These are phyloP conservation scores for Dillenia turbinata DNA, from an alignment of 164 flowering plant species.

Conservation along the genomic window DNA sequence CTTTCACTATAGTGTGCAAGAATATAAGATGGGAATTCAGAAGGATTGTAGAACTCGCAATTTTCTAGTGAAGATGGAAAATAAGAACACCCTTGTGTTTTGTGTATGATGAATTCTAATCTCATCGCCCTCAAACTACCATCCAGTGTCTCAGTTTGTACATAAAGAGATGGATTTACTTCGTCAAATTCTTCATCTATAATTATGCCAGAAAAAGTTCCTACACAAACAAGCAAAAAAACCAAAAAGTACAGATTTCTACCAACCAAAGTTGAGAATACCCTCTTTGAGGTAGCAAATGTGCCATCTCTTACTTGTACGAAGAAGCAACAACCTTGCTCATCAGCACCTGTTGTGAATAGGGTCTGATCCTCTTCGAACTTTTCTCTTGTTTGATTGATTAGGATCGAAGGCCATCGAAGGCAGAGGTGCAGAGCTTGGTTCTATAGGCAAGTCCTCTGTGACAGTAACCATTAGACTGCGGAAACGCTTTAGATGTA, in stretches of 20 bases:
- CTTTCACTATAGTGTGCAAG: constrained; percentile 9
- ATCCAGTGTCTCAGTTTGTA: constrained; percentile 21
- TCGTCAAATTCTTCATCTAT: constrained; percentile 15
- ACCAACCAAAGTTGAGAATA: constrained; percentile 25
- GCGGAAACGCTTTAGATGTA: constrained; percentile 13
- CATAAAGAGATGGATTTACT: constrained; percentile 11
- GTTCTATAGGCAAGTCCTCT: constrained; percentile 26
- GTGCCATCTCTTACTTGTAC: constrained; percentile 9
- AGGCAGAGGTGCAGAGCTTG: constrained; percentile 40
- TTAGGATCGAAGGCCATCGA: constrained; percentile 42
- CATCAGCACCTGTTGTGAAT: constrained; percentile 71
- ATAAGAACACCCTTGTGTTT: constrained; percentile 8
- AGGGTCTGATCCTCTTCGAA: constrained; percentile 69
- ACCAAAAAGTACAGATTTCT: constrained; percentile 11
- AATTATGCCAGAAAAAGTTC: constrained; percentile 11
- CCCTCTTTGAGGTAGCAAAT: constrained; percentile 12
- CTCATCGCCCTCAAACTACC: constrained; percentile 13
- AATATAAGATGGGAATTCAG: constrained; percentile 10
- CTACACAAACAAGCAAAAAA: constrained; percentile 12
- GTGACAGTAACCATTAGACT: constrained; percentile 13
- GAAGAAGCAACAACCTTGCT: constrained; percentile 6
- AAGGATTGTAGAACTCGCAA: constrained; percentile 1
- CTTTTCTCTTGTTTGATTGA: constrained; percentile 58
- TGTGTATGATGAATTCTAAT: constrained; percentile 13
- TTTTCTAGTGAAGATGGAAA: constrained; percentile 3